These are phyloP conservation scores for Spinacia oleracea DNA, from an alignment of 179 eudicot species.

Conservation along the genomic window DNA sequence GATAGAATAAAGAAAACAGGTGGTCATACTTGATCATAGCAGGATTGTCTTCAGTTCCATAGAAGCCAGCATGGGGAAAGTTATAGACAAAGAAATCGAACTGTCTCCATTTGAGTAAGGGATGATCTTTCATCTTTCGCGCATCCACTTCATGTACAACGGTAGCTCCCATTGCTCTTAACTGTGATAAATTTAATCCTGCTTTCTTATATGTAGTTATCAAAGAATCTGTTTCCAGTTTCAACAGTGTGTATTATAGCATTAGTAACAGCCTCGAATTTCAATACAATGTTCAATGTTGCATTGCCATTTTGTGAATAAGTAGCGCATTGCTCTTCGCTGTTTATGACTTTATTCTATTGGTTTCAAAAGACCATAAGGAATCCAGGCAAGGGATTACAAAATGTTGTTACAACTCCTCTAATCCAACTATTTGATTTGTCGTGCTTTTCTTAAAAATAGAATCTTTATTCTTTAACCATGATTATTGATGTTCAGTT, in stretches of 20 bases:
- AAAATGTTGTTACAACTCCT: no score
- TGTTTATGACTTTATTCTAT: no score
- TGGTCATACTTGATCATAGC: conserved; percentile 17
- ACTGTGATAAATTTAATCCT: conserved; percentile 11
- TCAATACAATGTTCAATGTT: not conserved
- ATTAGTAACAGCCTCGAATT: not conserved
- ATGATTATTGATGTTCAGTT: no score
- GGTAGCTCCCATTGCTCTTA: conserved; percentile 9
- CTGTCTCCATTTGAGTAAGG: not conserved
- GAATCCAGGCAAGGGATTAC: no score
- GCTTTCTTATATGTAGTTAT: conserved; percentile 8
- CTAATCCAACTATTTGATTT: no score
- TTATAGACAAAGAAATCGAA: conserved; percentile 26
- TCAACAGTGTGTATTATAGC: not conserved
- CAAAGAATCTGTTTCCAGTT: conserved; percentile 15
- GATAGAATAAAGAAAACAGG: not conserved
- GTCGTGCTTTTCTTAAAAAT: no score
- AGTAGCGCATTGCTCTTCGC: not conserved
- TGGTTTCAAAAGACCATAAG: no score
- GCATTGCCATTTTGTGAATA: not conserved
- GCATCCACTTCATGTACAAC: conserved; percentile 31
- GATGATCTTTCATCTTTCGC: conserved; percentile 15
- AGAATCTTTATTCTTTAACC: no score
- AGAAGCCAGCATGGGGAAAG: conserved; percentile 33
- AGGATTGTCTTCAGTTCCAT: conserved; percentile 19